phyloP scores from a whole-genome alignment of 2,329 filamentous ascomycete genomes.

The Pestalotiopsis sp. region DNA sequence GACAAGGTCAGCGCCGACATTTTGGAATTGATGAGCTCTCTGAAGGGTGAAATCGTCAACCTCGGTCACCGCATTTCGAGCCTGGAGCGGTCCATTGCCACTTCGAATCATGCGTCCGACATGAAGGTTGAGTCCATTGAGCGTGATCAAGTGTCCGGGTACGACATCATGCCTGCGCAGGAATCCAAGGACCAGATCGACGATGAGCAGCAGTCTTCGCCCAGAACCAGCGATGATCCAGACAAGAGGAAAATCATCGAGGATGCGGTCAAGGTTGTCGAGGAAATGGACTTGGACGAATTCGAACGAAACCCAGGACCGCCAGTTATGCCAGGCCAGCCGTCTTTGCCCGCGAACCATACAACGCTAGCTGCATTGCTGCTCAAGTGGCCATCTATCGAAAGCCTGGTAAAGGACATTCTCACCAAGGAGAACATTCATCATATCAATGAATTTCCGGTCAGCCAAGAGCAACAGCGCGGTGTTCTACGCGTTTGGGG shows the following conservation, averaged over 20 bases:
- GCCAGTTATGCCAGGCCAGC: constrained; percentile 58
- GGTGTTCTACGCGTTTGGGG: constrained; percentile 78
- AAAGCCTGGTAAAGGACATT: constrained; percentile 59
- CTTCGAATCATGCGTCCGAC: constrained; percentile 16
- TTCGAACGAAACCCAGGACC: constrained; percentile 54
- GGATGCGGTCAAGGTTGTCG: constrained; percentile 35
- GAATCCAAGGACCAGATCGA: constrained; percentile 16
- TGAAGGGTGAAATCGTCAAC: constrained; percentile 38
- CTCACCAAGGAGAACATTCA: constrained; percentile 53
- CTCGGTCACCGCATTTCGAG: constrained; percentile 33
- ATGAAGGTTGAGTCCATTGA: constrained; percentile 36
- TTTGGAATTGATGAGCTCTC: constrained; percentile 51
- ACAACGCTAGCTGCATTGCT: constrained; percentile 88
- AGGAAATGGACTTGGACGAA: constrained; percentile 45
- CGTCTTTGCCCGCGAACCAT: constrained; percentile 81
- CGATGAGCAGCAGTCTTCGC: constrained; percentile 28
- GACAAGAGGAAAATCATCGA: constrained; percentile 7
- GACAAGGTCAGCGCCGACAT: constrained; percentile 66
- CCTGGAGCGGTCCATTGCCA: constrained; percentile 28
- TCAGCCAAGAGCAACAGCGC: constrained; percentile 72
- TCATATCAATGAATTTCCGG: constrained; percentile 72
- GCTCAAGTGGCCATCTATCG: constrained; percentile 71
- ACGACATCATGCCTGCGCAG: constrained; percentile 26
- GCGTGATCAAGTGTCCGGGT: constrained; percentile 22
- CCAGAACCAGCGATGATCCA: constrained; percentile 27